Evolutionary conservation across 805 yeast genomes (phyloP), one percentile per base, ranked within the genome.

Genomic region (Lachancea cidri): DNA sequence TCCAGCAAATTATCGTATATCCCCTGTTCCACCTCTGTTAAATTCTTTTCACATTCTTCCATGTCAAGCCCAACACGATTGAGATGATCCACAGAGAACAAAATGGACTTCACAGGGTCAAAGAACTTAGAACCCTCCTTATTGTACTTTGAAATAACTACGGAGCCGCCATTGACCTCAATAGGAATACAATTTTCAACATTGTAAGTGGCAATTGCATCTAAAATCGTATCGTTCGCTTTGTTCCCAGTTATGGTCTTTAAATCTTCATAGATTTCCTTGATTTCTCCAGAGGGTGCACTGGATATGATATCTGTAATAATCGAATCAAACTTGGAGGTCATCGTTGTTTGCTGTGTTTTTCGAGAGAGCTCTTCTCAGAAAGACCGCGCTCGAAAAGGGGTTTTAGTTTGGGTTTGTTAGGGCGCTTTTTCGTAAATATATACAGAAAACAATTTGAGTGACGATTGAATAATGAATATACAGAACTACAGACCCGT

Each of bases 11-110:
- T 50, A 1, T 45, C 46, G 17, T 53, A 38, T 1, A 52, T 30
- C 6, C 49, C 36, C 14, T 38, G 30, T 14, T 55, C 58, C 4
- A 35, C 50, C 5, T 47, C 49, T 17, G 35, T 46, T 34, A 53
- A 45, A 6, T 40, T 49, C 34, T 48, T 46, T 6, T 49, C 48
- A 8, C 52, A 61, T 1, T 62, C 52, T 46, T 79, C 86, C 25
- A 79, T 52, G 48, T 79, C 84, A 33, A 75, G 67, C 13, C 75
- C 79, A 39, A 55, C 63, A 41, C 66, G 66, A 4, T 65, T 59
- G 7, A 69, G 56, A 46, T 80, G 75, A 56, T 84, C 85, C 35
- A 83, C 76, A 42, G 77, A 76, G 58, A 83, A 81, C 31, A 67
- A 58, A 38, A 72, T 57, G 18, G 72, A 69, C 20, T 60, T 63